Percentiles rank a stretch among this genome's conserved stretches.
Evolutionary conservation across 345 rosid genomes (phyloP).

Genomic region (Eucalyptus pauciflora): DNA sequence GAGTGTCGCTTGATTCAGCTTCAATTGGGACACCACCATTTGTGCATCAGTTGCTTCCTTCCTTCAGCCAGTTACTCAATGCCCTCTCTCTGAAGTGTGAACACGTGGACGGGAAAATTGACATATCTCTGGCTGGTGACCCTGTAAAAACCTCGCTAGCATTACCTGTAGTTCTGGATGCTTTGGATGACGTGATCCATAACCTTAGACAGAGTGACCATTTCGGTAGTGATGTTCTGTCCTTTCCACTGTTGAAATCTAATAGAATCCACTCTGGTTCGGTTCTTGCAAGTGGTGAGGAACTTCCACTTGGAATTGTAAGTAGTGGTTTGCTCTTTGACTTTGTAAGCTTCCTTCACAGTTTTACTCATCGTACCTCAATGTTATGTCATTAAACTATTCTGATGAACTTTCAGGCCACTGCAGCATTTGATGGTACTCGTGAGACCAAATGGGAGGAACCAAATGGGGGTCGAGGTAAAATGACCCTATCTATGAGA

Average conservation of each 20-base stretch:
- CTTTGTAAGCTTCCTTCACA: neutral
- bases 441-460: slow-evolving; percentile 86
- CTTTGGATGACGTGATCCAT: slow-evolving; percentile 37
- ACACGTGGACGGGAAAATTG: slow-evolving; percentile 19
- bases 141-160: slow-evolving; percentile 67
- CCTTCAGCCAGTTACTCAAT: slow-evolving; percentile 30
- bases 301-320: slow-evolving; percentile 84
- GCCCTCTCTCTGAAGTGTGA: slow-evolving; percentile 60
- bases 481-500: neutral
- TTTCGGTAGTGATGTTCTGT: slow-evolving; percentile 22
- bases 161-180: slow-evolving; percentile 70
- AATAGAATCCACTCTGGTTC: slow-evolving; percentile 82
- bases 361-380: neutral
- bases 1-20: slow-evolving; percentile 24
- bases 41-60: slow-evolving; percentile 39
- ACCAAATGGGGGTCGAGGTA: slow-evolving; percentile 91
- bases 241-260: slow-evolving; percentile 51
- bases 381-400: neutral
- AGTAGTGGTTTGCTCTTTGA: slow-evolving; percentile 10
- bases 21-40: slow-evolving; percentile 19
- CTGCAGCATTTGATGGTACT: slow-evolving; percentile 90
- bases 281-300: slow-evolving; percentile 89
- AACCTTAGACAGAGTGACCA: slow-evolving; percentile 28
- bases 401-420: slow-evolving; percentile 39
- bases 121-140: slow-evolving; percentile 55